Conservation (phyloP, 768 basidiomycete species). For the Mycena leptocephala region DNA sequence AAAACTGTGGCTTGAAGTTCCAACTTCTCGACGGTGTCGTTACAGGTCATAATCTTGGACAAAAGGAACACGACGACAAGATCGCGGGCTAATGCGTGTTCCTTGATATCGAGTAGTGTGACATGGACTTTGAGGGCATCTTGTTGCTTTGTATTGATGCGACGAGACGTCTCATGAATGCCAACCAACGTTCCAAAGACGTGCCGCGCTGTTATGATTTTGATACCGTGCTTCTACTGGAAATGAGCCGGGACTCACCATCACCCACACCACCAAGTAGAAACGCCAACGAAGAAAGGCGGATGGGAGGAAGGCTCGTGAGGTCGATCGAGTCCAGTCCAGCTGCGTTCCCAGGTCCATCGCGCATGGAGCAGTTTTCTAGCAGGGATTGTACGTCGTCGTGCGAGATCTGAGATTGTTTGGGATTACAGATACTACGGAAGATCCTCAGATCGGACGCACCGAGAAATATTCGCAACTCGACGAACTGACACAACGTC, state of each 20-base stretch:
- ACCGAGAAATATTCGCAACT: neutral
- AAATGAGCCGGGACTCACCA: too few relatives aligned
- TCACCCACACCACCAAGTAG: neutral
- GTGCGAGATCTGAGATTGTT: neutral
- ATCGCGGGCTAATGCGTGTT: neutral
- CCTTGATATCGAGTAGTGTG: constrained; percentile 9
- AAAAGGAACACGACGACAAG: neutral
- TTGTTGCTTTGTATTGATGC: neutral
- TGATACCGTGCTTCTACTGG: too few relatives aligned
- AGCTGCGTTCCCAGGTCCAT: neutral
- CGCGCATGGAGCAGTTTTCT: neutral
- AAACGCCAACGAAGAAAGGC: neutral
- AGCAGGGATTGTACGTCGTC: neutral
- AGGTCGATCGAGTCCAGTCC: neutral
- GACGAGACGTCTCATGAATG: neutral
- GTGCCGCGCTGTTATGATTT: constrained; percentile 9
- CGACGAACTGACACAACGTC: neutral
- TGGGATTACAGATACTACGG: too few relatives aligned
- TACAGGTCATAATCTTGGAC: neutral
- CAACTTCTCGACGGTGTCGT: neutral
- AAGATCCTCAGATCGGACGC: too few relatives aligned
- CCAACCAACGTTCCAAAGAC: neutral
- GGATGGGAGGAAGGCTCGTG: neutral
- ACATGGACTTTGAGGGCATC: neutral
- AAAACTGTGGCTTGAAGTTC: neutral